These are phyloP conservation scores for Ustilago trichophora DNA, from an alignment of 1,284 basidiomycete species.

Conservation along the genomic window DNA sequence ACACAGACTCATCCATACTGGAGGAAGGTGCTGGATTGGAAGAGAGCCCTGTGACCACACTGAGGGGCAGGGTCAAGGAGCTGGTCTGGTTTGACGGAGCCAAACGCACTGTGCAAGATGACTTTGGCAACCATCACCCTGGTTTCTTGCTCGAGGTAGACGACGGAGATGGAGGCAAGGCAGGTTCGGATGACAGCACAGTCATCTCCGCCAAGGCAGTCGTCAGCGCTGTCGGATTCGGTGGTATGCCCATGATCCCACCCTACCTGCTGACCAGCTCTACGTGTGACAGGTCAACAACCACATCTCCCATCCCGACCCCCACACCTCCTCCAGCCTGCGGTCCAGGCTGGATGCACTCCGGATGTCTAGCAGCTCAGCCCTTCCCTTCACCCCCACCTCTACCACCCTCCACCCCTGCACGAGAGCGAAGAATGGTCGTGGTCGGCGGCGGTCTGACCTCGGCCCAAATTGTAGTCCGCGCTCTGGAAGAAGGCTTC, in stretches of 20 bases:
- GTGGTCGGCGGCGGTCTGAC: slow-evolving; percentile 67
- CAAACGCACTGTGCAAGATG: slow-evolving; percentile 22
- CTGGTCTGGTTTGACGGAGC: slow-evolving; percentile 37
- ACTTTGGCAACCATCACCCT: slow-evolving; percentile 23
- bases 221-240: slow-evolving; percentile 64
- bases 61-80: slow-evolving; percentile 20
- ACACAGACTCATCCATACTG: neutral
- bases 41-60: slow-evolving; percentile 7
- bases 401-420: slow-evolving; percentile 22
- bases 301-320: neutral
- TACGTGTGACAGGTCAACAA: neutral
- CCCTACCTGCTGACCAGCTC: slow-evolving; percentile 9
- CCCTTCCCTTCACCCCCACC: slow-evolving; percentile 34
- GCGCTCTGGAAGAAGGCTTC: slow-evolving; percentile 58
- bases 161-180: neutral
- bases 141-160: slow-evolving; percentile 35
- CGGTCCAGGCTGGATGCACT: slow-evolving; percentile 65
- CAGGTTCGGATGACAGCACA: neutral
- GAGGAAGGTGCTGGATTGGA: neutral
- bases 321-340: slow-evolving; percentile 4
- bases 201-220: slow-evolving; percentile 45
- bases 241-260: slow-evolving; percentile 58
- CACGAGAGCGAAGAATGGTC: slow-evolving; percentile 30
- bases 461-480: slow-evolving; percentile 66
- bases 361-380: slow-evolving; percentile 52